A percentile compares a stretch with the other conserved stretches of the same genome.
phyloP scores from a whole-genome alignment of 176 grass and related monocot species.

The Oryza nivara region DNA sequence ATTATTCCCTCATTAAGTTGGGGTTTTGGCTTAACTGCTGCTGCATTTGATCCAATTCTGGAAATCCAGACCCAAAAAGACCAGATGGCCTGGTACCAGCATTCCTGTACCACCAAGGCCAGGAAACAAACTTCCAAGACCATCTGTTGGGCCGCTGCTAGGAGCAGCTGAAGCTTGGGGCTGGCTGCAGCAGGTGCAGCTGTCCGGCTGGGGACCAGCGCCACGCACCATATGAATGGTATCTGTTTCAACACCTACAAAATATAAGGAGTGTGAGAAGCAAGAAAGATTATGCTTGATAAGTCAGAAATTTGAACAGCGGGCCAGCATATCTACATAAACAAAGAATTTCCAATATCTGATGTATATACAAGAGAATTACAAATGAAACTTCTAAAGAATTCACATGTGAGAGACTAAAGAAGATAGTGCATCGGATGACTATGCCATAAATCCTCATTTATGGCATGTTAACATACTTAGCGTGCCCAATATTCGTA shows the following conservation, averaged over 20 bases:
- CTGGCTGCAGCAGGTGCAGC: constrained; percentile 54
- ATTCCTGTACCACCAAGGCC: constrained; percentile 63
- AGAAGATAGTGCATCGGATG: constrained; percentile 2
- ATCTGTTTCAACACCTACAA: constrained; percentile 84
- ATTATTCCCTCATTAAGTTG: constrained; percentile 97
- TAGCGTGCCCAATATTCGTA: constrained; percentile 4
- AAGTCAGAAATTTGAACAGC: constrained; percentile 19
- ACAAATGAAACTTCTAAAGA: background rate
- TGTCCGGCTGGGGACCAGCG: constrained; percentile 54
- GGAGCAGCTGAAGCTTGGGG: constrained; percentile 54
- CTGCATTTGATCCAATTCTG: constrained; percentile 86
- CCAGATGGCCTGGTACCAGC: constrained; percentile 44
- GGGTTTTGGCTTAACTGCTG: constrained; percentile 97
- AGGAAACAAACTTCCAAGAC: constrained; percentile 58
- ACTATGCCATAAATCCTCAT: background rate
- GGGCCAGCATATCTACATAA: background rate
- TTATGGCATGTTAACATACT: background rate
- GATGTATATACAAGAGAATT: constrained; percentile 8
- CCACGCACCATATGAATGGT: constrained; percentile 97
- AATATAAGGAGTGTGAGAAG: constrained; percentile 28
- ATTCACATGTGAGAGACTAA: background rate
- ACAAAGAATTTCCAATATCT: constrained; percentile 20
- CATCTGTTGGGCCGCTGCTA: constrained; percentile 50
- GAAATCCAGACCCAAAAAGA: constrained; percentile 63
- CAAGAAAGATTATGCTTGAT: constrained; percentile 26